Percentiles rank a stretch among this genome's conserved stretches.
Conservation (phyloP, 352 stramenopile species). For the Aphanomyces astaci region DNA sequence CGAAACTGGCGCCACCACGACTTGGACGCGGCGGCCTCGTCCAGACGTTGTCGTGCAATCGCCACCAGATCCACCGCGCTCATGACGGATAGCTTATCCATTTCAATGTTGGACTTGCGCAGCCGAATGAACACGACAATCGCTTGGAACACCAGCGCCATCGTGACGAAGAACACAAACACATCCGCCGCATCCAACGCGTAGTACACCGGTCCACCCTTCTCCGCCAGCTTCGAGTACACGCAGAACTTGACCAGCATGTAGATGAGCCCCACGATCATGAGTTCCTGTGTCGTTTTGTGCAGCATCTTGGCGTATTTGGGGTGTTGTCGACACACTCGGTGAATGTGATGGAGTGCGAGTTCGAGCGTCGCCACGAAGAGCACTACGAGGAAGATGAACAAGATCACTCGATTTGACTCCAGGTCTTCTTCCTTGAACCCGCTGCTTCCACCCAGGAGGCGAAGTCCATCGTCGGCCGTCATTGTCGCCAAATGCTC, state of each 20-base stretch:
- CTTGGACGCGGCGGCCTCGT: constrained; percentile 11
- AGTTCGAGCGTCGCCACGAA: constrained; percentile 15
- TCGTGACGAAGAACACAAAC: constrained; percentile 46
- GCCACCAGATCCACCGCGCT: constrained; percentile 38
- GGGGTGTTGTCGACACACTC: background rate
- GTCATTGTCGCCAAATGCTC: too few species aligned
- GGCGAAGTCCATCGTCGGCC: background rate
- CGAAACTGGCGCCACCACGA: constrained; percentile 8
- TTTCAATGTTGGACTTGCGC: constrained; percentile 32
- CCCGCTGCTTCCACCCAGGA: background rate
- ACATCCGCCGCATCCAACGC: constrained; percentile 51
- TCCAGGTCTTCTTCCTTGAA: constrained; percentile 9
- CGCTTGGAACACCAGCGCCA: constrained; percentile 48
- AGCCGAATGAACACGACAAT: constrained; percentile 39
- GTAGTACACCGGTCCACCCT: constrained; percentile 32
- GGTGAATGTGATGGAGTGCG: constrained; percentile 6
- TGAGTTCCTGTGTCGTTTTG: constrained; percentile 36
- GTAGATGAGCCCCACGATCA: constrained; percentile 48
- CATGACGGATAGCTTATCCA: constrained; percentile 43
- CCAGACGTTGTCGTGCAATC: background rate
- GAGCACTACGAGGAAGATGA: constrained; percentile 17
- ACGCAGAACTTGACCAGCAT: constrained; percentile 46
- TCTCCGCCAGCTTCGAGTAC: constrained; percentile 29
- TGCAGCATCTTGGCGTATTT: constrained; percentile 24
- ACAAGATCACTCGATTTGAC: constrained; percentile 9